Conservation (phyloP, 352 stramenopile species). For the Globisporangium cylindrosporum region DNA sequence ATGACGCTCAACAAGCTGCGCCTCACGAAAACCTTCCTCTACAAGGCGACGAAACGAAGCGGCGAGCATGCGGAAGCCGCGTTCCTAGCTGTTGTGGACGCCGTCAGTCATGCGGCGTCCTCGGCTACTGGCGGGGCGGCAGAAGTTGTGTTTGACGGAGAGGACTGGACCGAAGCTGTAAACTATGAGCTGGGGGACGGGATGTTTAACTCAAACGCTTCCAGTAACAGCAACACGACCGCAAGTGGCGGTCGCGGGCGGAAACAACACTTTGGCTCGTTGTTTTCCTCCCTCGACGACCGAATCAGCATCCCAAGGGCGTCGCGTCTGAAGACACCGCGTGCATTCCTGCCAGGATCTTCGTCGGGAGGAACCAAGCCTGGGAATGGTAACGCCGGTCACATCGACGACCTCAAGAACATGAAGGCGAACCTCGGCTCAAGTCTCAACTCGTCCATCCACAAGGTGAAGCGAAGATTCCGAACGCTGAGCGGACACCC, state of each 20-base stretch:
- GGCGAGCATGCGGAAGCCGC: constrained; percentile 66
- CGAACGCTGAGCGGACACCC: constrained; percentile 53
- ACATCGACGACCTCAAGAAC: constrained; percentile 73
- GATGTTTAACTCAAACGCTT: not conserved
- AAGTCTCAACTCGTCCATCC: constrained; percentile 65
- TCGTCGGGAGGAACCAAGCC: constrained; percentile 8
- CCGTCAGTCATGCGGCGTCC: constrained; percentile 48
- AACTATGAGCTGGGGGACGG: constrained; percentile 31
- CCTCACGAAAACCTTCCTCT: constrained; percentile 60
- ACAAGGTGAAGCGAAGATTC: constrained; percentile 75
- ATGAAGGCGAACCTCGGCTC: constrained; percentile 74
- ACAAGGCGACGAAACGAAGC: constrained; percentile 67
- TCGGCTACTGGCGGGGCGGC: constrained; percentile 22
- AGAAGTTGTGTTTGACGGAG: constrained; percentile 45
- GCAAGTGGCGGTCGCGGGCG: constrained; percentile 26
- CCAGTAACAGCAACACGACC: constrained; percentile 15
- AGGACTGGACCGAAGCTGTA: constrained; percentile 50
- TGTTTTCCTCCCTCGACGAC: constrained; percentile 62
- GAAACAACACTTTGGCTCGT: constrained; percentile 36
- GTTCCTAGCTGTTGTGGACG: constrained; percentile 66
- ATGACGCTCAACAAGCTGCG: constrained; percentile 58
- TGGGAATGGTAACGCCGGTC: constrained; percentile 22
- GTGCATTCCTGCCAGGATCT: constrained; percentile 29
- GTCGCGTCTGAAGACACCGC: constrained; percentile 46
- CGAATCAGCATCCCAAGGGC: constrained; percentile 52